Evolutionary conservation across 139 green algal genomes (phyloP).

Genomic region (Chlorella sp.): DNA sequence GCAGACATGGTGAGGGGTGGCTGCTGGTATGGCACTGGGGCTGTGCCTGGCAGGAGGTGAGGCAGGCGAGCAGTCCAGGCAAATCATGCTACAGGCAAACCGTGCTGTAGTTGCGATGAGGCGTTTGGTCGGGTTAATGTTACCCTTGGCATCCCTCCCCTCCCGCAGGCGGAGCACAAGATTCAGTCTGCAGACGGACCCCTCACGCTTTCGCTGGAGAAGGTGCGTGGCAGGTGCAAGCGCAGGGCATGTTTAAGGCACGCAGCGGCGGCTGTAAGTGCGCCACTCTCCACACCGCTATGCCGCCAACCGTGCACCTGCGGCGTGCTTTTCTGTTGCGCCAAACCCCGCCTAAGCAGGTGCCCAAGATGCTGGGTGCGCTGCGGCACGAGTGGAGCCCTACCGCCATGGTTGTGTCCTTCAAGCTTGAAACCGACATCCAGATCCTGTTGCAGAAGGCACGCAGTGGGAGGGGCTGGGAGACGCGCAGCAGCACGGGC

Average conservation of each 20-base stretch:
- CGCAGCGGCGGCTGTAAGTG: too few species aligned
- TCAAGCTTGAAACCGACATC: constrained; percentile 98
- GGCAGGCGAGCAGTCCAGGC: too few species aligned
- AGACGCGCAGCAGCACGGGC: too few species aligned
- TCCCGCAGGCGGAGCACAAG: constrained; percentile 91
- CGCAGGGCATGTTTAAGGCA: too few species aligned
- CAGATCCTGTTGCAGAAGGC: constrained; percentile 73
- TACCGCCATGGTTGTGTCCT: constrained; percentile 87
- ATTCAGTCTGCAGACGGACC: constrained; percentile 88
- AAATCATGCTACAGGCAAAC: too few species aligned
- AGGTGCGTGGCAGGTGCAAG: constrained; percentile 37
- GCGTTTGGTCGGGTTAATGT: neutral
- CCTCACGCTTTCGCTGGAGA: constrained; percentile 65
- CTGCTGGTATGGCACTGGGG: neutral
- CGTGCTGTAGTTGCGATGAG: neutral
- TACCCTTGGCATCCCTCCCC: neutral
- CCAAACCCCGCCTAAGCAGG: constrained; percentile 56
- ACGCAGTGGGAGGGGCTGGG: neutral
- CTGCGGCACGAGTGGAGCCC: constrained; percentile 87
- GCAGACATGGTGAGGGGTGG: constrained; percentile 65
- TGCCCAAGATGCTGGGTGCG: constrained; percentile 95
- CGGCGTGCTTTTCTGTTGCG: too few species aligned
- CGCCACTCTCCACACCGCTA: too few species aligned
- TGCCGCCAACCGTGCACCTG: too few species aligned
- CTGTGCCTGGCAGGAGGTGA: neutral